Evolutionary conservation across 768 basidiomycete genomes (phyloP).

Genomic region (Tulasnella sp.): DNA sequence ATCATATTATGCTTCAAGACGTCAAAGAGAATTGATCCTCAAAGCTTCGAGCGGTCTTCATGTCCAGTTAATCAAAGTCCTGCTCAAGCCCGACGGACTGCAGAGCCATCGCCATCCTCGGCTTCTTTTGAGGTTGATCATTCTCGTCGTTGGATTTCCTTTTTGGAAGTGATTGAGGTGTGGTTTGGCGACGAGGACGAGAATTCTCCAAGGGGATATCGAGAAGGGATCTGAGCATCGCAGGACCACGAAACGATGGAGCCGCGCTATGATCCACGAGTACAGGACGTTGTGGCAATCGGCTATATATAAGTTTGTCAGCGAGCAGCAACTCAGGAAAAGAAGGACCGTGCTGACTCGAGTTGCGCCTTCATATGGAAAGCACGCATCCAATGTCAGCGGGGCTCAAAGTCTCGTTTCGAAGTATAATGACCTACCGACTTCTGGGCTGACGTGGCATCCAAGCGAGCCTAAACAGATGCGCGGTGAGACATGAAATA

Average conservation of each 20-base stretch:
- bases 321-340: no score
- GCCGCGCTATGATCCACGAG: neutral
- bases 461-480: neutral
- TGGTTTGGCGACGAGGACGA: neutral
- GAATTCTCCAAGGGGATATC: neutral
- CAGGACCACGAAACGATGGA: neutral
- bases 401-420: neutral
- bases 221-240: neutral
- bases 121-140: conserved; percentile 4
- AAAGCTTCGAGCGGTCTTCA: no score
- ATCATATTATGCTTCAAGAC: no score
- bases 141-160: neutral
- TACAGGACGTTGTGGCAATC: neutral
- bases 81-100: conserved; percentile 8
- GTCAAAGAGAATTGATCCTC: no score
- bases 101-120: conserved; percentile 15
- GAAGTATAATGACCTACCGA: neutral
- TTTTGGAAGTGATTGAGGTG: neutral
- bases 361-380: neutral
- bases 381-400: neutral
- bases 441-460: neutral
- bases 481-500: no score
- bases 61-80: conserved; percentile 9
- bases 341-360: no score
- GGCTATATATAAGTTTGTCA: no score